Conservation (phyloP, 768 basidiomycete genomes). For the Coprinellus aureogranulatus region DNA sequence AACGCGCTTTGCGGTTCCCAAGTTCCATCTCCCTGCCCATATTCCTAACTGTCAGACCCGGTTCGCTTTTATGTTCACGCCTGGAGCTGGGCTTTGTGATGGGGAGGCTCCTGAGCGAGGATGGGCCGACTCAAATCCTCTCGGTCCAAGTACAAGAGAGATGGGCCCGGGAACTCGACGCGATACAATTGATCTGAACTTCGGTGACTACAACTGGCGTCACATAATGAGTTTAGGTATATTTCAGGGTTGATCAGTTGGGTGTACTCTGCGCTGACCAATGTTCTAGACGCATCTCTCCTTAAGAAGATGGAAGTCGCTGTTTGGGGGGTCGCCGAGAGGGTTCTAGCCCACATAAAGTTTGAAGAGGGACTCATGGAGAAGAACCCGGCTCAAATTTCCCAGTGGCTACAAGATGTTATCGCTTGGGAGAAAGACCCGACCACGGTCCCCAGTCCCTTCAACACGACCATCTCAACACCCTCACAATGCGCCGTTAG, state of each 20-base stretch:
- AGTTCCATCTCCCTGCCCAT: neutral
- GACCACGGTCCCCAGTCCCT: neutral
- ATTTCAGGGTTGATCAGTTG: neutral
- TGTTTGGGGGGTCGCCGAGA: too few species aligned
- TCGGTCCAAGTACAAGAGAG: slow-evolving; percentile 26
- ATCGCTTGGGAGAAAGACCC: neutral
- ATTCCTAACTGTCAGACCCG: neutral
- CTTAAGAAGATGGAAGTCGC: neutral
- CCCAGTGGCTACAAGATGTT: too few species aligned
- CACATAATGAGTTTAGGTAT: slow-evolving; percentile 19
- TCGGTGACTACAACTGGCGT: slow-evolving; percentile 25
- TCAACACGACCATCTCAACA: neutral
- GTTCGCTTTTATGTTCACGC: slow-evolving; percentile 22
- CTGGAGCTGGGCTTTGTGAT: slow-evolving; percentile 25
- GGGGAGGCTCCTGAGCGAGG: slow-evolving; percentile 33
- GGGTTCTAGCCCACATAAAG: too few species aligned
- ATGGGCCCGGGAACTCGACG: slow-evolving; percentile 31
- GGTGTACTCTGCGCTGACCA: neutral
- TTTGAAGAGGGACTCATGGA: too few species aligned
- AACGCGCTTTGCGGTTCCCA: neutral
- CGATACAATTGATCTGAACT: slow-evolving; percentile 27
- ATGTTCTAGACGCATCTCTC: neutral
- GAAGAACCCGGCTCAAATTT: too few species aligned
- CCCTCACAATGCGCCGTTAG: slow-evolving; percentile 7
- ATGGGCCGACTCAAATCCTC: slow-evolving; percentile 27